A percentile compares a stretch with the other conserved stretches of the same genome.
Conservation (phyloP, 345 rosid genomes). For the Melastoma malabathricum region DNA sequence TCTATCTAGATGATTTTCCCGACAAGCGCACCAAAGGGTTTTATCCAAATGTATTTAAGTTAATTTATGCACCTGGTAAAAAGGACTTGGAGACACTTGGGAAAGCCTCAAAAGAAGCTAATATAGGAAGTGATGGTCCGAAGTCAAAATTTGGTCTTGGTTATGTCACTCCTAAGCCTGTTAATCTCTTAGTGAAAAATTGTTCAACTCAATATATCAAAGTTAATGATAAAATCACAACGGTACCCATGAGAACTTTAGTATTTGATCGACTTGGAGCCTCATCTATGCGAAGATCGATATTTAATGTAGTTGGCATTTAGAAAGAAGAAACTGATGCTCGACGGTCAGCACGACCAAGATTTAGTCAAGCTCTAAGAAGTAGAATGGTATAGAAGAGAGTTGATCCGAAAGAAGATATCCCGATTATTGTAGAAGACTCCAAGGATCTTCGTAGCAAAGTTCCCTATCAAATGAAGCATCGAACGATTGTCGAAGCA, state of each 20-base stretch:
- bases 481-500: not conserved
- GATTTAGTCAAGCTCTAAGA: not conserved
- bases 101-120: not conserved
- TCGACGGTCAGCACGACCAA: not conserved
- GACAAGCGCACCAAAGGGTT: not conserved
- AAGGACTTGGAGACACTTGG: not conserved
- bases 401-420: not conserved
- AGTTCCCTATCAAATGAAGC: not conserved
- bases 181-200: not conserved
- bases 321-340: not conserved
- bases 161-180: not conserved
- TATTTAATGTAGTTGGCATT: not conserved
- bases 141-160: not conserved
- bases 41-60: conserved; percentile 3
- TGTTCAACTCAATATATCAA: not conserved
- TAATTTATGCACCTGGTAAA: not conserved
- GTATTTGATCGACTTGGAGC: not conserved
- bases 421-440: not conserved
- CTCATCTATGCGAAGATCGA: not conserved
- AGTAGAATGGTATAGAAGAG: not conserved
- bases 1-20: not conserved
- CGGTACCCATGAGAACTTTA: not conserved
- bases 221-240: not conserved
- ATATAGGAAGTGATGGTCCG: too few relatives aligned
- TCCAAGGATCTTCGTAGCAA: not conserved